phyloP scores from a whole-genome alignment of 768 basidiomycete genomes.

The Suillus paluster region DNA sequence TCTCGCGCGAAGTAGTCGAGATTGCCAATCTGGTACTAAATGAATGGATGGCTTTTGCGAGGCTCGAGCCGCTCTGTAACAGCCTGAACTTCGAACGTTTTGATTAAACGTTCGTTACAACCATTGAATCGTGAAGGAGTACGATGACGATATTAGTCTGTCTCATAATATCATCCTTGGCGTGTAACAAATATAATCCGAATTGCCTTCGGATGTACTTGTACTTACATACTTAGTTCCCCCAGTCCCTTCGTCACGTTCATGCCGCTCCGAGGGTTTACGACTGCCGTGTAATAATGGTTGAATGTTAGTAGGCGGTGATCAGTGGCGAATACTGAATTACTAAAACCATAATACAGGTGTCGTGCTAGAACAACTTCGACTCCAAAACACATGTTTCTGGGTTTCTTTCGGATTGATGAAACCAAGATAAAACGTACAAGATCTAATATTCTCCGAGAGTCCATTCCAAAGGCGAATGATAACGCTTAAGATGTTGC shows the following conservation, averaged over 20 bases:
- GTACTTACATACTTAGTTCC: neutral
- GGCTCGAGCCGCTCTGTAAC: no score
- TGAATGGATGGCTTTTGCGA: no score
- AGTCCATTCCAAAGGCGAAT: neutral
- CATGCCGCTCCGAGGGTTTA: constrained; percentile 3
- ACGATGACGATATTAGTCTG: neutral
- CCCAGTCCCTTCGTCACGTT: neutral
- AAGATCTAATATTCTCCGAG: neutral
- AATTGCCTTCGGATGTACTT: neutral
- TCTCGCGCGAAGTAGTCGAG: neutral
- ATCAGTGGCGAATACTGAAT: neutral
- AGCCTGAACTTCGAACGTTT: no score
- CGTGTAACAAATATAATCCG: neutral
- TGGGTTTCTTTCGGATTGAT: neutral
- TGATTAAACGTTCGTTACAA: no score
- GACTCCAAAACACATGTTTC: constrained; percentile 4
- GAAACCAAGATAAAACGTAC: constrained; percentile 2
- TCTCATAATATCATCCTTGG: neutral
- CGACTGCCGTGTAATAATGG: neutral
- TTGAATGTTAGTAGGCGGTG: neutral
- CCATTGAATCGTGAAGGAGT: no score
- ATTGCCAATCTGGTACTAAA: neutral
- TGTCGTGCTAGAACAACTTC: constrained; percentile 2
- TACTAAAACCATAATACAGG: neutral
- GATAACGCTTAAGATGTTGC: constrained; percentile 3